Conservation (phyloP, 2,329 filamentous ascomycete genomes). For the Scedosporium apiospermum region DNA sequence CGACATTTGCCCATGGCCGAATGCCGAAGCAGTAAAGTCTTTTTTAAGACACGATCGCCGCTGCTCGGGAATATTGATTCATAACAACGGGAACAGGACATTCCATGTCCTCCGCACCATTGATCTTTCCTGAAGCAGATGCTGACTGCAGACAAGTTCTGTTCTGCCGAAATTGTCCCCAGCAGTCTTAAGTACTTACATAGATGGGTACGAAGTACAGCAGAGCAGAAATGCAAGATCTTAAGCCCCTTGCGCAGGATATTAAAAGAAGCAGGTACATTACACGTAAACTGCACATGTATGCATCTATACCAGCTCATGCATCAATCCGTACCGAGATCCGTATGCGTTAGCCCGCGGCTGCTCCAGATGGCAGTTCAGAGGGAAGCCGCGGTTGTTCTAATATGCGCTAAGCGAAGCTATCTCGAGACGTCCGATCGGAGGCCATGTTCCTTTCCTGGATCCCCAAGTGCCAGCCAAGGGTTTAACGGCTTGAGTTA, state of each 20-base stretch:
- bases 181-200: too few species aligned
- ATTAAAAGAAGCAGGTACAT: too few species aligned
- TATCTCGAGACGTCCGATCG: background rate
- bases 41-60: background rate
- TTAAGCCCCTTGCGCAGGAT: too few species aligned
- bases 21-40: background rate
- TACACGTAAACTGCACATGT: too few species aligned
- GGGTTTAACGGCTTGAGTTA: too few species aligned
- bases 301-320: too few species aligned
- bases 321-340: background rate
- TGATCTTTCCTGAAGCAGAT: too few species aligned
- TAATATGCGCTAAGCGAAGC: background rate
- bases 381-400: background rate
- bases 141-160: too few species aligned
- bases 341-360: background rate
- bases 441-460: background rate
- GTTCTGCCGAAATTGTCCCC: too few species aligned
- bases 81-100: background rate
- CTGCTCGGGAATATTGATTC: background rate
- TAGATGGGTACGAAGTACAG: too few species aligned
- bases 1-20: background rate
- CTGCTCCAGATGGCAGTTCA: background rate
- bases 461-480: background rate
- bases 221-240: too few species aligned
- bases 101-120: too few species aligned